These are phyloP conservation scores for Neurospora sp. DNA, from an alignment of 495 filamentous ascomycete genomes.

Conservation along the genomic window DNA sequence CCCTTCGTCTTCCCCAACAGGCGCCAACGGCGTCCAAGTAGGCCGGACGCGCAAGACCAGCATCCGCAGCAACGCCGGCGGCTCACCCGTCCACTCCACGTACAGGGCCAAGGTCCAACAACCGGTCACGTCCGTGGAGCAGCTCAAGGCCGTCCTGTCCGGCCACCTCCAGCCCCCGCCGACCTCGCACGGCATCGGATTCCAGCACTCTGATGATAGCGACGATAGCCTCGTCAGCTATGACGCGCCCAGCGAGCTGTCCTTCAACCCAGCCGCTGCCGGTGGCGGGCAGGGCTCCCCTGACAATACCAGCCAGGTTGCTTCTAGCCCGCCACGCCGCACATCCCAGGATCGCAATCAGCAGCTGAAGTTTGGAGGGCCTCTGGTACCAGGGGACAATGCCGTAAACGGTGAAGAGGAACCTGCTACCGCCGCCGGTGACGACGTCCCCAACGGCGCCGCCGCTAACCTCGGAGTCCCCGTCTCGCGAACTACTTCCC, in stretches of 20 bases:
- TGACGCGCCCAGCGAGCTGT: conserved; percentile 43
- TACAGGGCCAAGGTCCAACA: conserved; percentile 44
- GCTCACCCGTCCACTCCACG: conserved; percentile 41
- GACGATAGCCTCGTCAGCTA: conserved; percentile 51
- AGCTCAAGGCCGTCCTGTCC: conserved; percentile 66
- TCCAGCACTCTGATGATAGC: conserved; percentile 32
- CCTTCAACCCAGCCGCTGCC: conserved; percentile 32
- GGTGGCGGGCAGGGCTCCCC: conserved; percentile 2
- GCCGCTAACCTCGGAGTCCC: neutral
- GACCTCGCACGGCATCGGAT: conserved; percentile 14
- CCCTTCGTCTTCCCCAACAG: conserved; percentile 28
- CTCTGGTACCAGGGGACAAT: conserved; percentile 15
- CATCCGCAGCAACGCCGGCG: conserved; percentile 26
- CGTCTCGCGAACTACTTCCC: neutral
- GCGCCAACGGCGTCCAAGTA: conserved; percentile 8
- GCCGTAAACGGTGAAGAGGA: neutral
- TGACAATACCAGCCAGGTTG: neutral
- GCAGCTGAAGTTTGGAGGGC: conserved; percentile 23
- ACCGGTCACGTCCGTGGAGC: conserved; percentile 73
- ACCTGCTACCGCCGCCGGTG: conserved; percentile 2
- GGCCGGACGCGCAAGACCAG: conserved; percentile 29
- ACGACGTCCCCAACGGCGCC: conserved; percentile 18
- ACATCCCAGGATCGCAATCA: conserved; percentile 4
- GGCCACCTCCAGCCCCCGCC: conserved; percentile 30
- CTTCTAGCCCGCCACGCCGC: neutral